Conservation (phyloP, 345 rosid genomes). For the Hibiscus tridactylites region DNA sequence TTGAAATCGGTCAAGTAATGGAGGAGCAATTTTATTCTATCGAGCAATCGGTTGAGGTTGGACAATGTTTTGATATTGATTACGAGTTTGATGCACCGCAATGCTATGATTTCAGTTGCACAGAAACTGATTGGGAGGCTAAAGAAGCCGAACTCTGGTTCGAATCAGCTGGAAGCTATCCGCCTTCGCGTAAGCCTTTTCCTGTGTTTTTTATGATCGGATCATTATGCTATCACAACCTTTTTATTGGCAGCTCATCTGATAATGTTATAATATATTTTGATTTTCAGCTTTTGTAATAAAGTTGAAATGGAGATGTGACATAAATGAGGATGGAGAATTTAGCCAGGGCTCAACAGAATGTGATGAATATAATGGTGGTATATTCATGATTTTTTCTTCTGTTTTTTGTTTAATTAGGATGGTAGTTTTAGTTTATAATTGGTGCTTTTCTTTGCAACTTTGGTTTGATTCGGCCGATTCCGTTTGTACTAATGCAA, state of each 20-base stretch:
- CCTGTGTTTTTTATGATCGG: background rate
- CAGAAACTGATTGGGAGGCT: constrained; percentile 35
- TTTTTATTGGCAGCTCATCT: background rate
- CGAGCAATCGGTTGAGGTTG: constrained; percentile 16
- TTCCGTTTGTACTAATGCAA: background rate
- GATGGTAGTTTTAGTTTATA: no score
- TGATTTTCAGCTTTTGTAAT: constrained; percentile 27
- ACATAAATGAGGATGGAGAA: constrained; percentile 1
- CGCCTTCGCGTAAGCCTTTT: constrained; percentile 62
- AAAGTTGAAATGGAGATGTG: constrained; percentile 25
- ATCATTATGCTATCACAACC: background rate
- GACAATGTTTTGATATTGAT: constrained; percentile 32
- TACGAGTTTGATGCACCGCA: constrained; percentile 77
- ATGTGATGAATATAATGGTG: constrained; percentile 7
- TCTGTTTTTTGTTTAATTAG: background rate
- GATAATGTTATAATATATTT: background rate
- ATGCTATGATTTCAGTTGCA: constrained; percentile 45
- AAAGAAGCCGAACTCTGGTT: constrained; percentile 60
- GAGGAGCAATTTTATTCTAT: constrained; percentile 8
- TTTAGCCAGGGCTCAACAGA: constrained; percentile 10
- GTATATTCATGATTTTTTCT: constrained; percentile 1
- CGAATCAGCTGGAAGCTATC: constrained; percentile 39
- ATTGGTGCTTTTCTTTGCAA: background rate
- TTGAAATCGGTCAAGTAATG: constrained; percentile 11
- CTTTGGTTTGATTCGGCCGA: background rate